These are phyloP conservation scores for Colletotrichum incanum DNA, from an alignment of 2,329 filamentous ascomycete species.

Conservation along the genomic window DNA sequence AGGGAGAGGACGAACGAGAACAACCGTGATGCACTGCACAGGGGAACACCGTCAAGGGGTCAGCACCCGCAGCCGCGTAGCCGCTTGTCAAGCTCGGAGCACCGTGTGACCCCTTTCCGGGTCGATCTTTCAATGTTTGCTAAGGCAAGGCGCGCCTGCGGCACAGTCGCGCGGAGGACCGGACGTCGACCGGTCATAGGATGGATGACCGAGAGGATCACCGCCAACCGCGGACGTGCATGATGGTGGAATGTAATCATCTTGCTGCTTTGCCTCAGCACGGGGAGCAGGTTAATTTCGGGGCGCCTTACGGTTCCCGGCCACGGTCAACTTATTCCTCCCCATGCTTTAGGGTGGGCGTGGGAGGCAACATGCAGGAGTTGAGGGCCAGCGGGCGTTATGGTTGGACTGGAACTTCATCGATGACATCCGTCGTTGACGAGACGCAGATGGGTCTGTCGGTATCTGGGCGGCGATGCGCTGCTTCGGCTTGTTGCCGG, in stretches of 20 bases:
- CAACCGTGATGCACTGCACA: constrained; percentile 28
- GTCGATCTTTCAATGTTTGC: constrained; percentile 32
- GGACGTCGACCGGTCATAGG: constrained; percentile 3
- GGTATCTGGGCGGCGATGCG: not conserved
- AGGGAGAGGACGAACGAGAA: constrained; percentile 6
- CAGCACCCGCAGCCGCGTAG: constrained; percentile 26
- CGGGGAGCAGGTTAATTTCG: constrained; percentile 33
- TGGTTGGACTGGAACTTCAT: constrained; percentile 1
- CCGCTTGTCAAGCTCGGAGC: constrained; percentile 38
- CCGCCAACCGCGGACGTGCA: constrained; percentile 32
- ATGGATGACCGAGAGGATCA: constrained; percentile 2
- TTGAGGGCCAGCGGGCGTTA: constrained; percentile 19
- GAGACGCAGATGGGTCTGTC: not conserved
- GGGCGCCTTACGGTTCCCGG: constrained; percentile 21
- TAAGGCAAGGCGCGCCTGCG: constrained; percentile 11
- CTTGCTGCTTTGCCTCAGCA: constrained; percentile 28
- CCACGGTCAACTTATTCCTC: constrained; percentile 1
- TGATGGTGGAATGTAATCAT: constrained; percentile 12
- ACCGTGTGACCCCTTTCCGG: constrained; percentile 23
- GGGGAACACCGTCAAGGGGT: constrained; percentile 11
- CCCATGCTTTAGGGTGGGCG: not conserved
- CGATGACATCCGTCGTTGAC: constrained; percentile 10
- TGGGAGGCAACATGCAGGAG: not conserved
- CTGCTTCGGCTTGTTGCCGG: constrained; percentile 34
- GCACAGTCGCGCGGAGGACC: constrained; percentile 13